These are phyloP conservation scores for Boletus semigastroideus DNA, from an alignment of 1,284 basidiomycete genomes.

Conservation along the genomic window DNA sequence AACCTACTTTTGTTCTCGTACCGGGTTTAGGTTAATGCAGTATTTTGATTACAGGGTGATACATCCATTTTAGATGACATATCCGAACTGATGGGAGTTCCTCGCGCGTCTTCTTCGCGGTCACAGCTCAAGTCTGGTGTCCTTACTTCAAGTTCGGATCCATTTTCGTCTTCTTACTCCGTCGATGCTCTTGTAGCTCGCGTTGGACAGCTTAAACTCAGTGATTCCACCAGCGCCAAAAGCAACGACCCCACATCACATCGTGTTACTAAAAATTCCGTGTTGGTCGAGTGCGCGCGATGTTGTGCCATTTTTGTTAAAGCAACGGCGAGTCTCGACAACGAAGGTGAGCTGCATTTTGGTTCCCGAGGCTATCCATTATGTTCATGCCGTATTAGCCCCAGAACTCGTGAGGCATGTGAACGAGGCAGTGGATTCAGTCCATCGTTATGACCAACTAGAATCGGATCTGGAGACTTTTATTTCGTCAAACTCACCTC, in stretches of 20 bases:
- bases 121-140: background rate
- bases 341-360: conserved; percentile 9
- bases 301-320: conserved; percentile 46
- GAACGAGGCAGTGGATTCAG: conserved; percentile 20
- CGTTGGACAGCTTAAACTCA: conserved; percentile 19
- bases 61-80: conserved; percentile 50
- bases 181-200: conserved; percentile 20
- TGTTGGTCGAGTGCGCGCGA: conserved; percentile 38
- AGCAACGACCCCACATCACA: background rate
- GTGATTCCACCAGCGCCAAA: conserved; percentile 8
- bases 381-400: conserved; percentile 4
- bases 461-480: conserved; percentile 15
- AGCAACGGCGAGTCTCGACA: conserved; percentile 35
- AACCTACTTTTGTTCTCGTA: background rate
- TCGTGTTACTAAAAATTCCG: conserved; percentile 8
- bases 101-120: conserved; percentile 2
- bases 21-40: background rate
- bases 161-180: conserved; percentile 4
- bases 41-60: conserved; percentile 43
- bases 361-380: too few relatives aligned
- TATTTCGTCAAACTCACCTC: background rate
- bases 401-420: conserved; percentile 24
- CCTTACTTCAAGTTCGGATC: background rate
- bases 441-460: conserved; percentile 20
- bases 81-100: conserved; percentile 39